Evolutionary conservation across 306 rosid species (phyloP).

Genomic region (Crotalaria pallida): DNA sequence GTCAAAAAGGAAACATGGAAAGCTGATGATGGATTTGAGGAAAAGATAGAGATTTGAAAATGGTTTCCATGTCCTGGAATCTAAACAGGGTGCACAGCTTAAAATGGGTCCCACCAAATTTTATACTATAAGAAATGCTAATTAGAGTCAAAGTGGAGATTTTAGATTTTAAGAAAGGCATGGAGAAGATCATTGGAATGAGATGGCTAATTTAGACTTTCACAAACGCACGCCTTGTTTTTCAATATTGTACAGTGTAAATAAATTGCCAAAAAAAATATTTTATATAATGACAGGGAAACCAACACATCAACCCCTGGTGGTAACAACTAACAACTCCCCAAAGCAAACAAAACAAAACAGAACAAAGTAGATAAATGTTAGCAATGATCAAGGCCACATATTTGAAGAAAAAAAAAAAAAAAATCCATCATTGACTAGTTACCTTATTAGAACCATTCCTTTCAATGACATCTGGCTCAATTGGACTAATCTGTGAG

Average conservation of each 20-base stretch:
- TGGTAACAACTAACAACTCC: conserved; percentile 31
- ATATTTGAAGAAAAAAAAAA: conserved; percentile 17
- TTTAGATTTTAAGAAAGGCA: not conserved
- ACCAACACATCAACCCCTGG: too few relatives aligned
- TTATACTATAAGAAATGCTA: not conserved
- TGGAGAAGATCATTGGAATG: not conserved
- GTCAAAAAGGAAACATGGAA: not conserved
- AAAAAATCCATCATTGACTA: conserved; percentile 26
- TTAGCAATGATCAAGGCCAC: conserved; percentile 32
- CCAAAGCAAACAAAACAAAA: conserved; percentile 27
- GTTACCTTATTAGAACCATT: conserved; percentile 46
- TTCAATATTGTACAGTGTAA: not conserved
- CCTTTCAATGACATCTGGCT: conserved; percentile 34
- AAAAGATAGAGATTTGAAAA: conserved; percentile 11
- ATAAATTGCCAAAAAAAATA: not conserved
- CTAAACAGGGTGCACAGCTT: not conserved
- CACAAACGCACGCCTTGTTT: not conserved
- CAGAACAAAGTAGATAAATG: conserved; percentile 16
- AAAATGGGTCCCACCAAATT: conserved; percentile 1
- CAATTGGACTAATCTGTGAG: conserved; percentile 36
- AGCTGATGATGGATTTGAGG: not conserved
- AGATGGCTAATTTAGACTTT: conserved; percentile 24
- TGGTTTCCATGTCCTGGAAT: not conserved
- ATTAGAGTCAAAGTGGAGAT: conserved; percentile 22
- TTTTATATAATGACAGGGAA: not conserved